Evolutionary conservation across 257 asterid species (phyloP).

Genomic region (Penstemon newberryi): DNA sequence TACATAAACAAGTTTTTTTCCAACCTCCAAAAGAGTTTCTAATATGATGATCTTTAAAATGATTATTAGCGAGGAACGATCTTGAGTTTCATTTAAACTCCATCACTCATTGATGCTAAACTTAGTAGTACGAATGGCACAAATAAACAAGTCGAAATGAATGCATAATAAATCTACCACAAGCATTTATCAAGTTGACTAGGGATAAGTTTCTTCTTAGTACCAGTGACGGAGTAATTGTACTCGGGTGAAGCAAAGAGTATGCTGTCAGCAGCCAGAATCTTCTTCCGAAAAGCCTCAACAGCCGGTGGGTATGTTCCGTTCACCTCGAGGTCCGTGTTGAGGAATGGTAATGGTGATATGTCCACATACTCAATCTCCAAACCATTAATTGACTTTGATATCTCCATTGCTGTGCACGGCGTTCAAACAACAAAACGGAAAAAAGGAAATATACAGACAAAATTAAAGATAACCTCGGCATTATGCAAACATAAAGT

Average conservation of each 20-base stretch:
- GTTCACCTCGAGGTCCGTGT: slow-evolving; percentile 78
- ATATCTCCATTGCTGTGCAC: slow-evolving; percentile 55
- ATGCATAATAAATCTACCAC: background rate
- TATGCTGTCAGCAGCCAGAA: slow-evolving; percentile 65
- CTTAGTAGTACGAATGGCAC: slow-evolving; percentile 1
- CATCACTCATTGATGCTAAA: background rate
- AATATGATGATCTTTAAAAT: too few species aligned
- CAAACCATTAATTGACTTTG: slow-evolving; percentile 60
- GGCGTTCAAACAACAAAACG: too few species aligned
- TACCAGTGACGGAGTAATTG: slow-evolving; percentile 84
- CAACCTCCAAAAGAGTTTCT: background rate
- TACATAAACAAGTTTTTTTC: background rate
- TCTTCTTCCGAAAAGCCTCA: slow-evolving; percentile 80
- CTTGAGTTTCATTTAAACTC: background rate
- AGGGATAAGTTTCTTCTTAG: background rate
- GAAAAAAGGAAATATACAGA: too few species aligned
- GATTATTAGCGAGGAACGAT: background rate
- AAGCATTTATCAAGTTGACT: background rate
- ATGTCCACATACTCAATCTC: slow-evolving; percentile 75
- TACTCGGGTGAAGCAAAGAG: slow-evolving; percentile 92
- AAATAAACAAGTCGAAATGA: background rate
- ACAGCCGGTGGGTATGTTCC: slow-evolving; percentile 76
- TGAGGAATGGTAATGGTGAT: slow-evolving; percentile 62
- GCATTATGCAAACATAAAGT: too few species aligned
- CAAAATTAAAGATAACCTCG: too few species aligned